These are phyloP conservation scores for Cercospora janseana DNA, from an alignment of 2,329 filamentous ascomycete genomes.

Conservation along the genomic window DNA sequence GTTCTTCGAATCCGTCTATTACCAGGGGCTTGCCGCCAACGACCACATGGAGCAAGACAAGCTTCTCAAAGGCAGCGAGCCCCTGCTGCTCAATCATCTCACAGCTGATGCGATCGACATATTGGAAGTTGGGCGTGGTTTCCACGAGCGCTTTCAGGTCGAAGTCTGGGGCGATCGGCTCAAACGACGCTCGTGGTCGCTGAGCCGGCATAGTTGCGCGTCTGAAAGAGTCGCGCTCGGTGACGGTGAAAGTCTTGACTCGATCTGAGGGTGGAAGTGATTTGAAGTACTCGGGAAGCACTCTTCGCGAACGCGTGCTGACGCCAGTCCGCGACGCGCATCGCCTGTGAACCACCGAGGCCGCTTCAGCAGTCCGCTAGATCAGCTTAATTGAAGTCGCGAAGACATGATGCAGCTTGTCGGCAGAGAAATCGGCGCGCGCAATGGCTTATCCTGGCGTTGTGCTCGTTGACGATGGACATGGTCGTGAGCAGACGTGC, in stretches of 20 bases:
- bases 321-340: conserved; percentile 21
- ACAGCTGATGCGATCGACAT: conserved; percentile 75
- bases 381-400: conserved; percentile 5
- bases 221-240: background rate
- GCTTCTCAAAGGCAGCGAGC: conserved; percentile 76
- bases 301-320: conserved; percentile 6
- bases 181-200: conserved; percentile 83
- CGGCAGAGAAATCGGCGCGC: conserved; percentile 1
- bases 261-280: background rate
- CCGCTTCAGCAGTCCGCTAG: background rate
- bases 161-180: conserved; percentile 83
- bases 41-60: conserved; percentile 80
- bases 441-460: conserved; percentile 1
- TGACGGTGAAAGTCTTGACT: background rate
- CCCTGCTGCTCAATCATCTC: conserved; percentile 76
- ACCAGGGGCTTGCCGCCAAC: conserved; percentile 83
- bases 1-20: conserved; percentile 80
- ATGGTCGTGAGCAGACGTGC: conserved; percentile 13
- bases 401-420: conserved; percentile 7
- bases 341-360: conserved; percentile 3
- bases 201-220: conserved; percentile 66
- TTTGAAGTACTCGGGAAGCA: background rate
- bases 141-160: conserved; percentile 75
- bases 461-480: conserved; percentile 13
- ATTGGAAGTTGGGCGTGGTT: conserved; percentile 78